Evolutionary conservation across 495 filamentous ascomycete species (phyloP), one percentile per base, ranked within the genome.

Genomic region (Aspergillus homomorphus): DNA sequence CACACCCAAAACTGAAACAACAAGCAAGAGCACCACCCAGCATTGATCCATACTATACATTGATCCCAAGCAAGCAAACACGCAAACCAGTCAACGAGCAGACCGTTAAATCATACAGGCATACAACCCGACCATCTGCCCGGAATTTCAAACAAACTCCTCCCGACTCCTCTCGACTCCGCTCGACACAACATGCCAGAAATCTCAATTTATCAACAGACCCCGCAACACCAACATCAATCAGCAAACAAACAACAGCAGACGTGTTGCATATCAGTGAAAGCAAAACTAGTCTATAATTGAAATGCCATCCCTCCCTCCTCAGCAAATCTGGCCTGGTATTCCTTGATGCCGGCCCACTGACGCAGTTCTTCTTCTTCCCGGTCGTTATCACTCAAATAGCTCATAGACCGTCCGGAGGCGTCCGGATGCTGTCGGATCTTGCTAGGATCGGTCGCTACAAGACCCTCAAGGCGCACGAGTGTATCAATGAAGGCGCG

Each of bases 261-360:
- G 33, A 38, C 10, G 33, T 9, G 26, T 28, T 28, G 26, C 9
- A 28, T 28, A 9, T 28, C 26, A 3, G 4, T 9, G 9, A 9
- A 28, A 28, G 26, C 26, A 28, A 9, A 12, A 38, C 4, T 2
- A 38, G 8, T 38, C 12, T 38, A 38, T 38, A 9, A 12, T 38
- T 38, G 33, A 38, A 38, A 38, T 10, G 12, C 5, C 22, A 73
- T 30, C 20, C 83, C 86, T 2, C 88, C 88, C 10, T 74, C 80
- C 55, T 85, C 82, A n/a, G 82, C 79, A 65, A 91, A 90, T 45
- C 83, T 82, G 53, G 82, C 64, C 72, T 92, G 90, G 57, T 87
- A 86, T 52, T 89, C 84, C 53, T 87, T 83, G 63, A 95, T 70
- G 66, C 85, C 87, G 0, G 84, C 83, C 90, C 90, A 95, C 51